Conservation (phyloP, 2,329 filamentous ascomycete species). For the Neonectria magnoliae region DNA sequence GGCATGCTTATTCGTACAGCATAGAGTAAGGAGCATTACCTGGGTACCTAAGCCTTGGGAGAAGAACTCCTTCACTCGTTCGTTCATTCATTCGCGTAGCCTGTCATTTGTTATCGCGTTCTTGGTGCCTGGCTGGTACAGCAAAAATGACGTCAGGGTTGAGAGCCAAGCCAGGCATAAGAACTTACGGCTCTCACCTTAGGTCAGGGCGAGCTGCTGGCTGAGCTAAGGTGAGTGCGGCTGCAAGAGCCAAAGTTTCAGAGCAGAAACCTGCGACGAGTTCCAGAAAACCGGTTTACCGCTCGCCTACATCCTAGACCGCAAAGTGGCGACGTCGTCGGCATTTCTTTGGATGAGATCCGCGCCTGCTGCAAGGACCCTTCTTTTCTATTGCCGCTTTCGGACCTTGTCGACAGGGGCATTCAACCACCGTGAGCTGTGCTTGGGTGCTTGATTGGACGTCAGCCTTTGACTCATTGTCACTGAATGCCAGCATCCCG, state of each 20-base stretch:
- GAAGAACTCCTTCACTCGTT: background rate
- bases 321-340: slow-evolving; percentile 27
- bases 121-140: background rate
- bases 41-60: no score
- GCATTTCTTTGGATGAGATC: slow-evolving; percentile 35
- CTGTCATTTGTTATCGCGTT: background rate
- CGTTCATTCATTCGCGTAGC: background rate
- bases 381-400: slow-evolving; percentile 20
- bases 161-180: background rate
- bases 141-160: background rate
- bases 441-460: slow-evolving; percentile 35
- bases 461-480: slow-evolving; percentile 8
- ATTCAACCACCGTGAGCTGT: slow-evolving; percentile 19
- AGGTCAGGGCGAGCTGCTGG: background rate
- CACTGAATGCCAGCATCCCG: slow-evolving; percentile 26
- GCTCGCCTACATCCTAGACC: slow-evolving; percentile 16
- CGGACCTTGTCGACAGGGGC: slow-evolving; percentile 22
- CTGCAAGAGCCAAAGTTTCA: slow-evolving; percentile 29
- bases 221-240: background rate
- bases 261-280: slow-evolving; percentile 26
- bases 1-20: background rate
- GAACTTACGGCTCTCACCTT: background rate
- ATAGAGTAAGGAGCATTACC: no score
- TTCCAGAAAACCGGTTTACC: slow-evolving; percentile 39
- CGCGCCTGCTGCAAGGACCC: slow-evolving; percentile 25